These are phyloP conservation scores for Heterobasidion occidentale DNA, from an alignment of 1,284 basidiomycete genomes.

Conservation along the genomic window DNA sequence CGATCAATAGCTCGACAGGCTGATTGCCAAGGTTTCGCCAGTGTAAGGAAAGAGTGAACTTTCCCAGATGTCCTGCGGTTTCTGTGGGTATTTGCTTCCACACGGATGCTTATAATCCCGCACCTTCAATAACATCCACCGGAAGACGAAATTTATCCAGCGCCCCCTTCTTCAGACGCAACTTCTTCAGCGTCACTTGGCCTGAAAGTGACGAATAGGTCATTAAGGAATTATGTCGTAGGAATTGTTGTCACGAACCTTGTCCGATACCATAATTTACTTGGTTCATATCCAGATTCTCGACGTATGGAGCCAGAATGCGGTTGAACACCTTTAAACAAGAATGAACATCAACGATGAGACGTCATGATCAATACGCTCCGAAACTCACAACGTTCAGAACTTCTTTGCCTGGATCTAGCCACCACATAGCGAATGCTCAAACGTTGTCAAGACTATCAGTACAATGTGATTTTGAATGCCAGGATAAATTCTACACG, in stretches of 20 bases:
- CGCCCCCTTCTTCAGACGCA: slow-evolving; percentile 89
- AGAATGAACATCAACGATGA: background rate
- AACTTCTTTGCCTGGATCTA: slow-evolving; percentile 73
- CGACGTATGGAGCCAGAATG: slow-evolving; percentile 92
- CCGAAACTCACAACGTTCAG: slow-evolving; percentile 50
- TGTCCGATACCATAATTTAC: slow-evolving; percentile 93
- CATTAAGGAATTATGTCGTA: slow-evolving; percentile 8
- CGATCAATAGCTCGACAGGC: slow-evolving; percentile 87
- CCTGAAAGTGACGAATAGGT: slow-evolving; percentile 39
- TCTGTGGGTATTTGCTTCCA: background rate
- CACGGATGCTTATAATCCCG: slow-evolving; percentile 1
- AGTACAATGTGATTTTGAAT: background rate
- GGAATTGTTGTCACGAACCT: slow-evolving; percentile 39
- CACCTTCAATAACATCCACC: slow-evolving; percentile 92
- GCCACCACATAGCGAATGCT: slow-evolving; percentile 59
- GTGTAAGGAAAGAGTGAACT: slow-evolving; percentile 88
- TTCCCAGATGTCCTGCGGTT: slow-evolving; percentile 78
- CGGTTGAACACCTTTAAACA: slow-evolving; percentile 73
- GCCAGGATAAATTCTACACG: background rate
- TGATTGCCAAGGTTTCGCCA: slow-evolving; percentile 94
- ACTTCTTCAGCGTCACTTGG: slow-evolving; percentile 73
- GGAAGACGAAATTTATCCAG: slow-evolving; percentile 96
- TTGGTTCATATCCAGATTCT: slow-evolving; percentile 93
- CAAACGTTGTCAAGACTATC: background rate
- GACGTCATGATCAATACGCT: too few species aligned